Evolutionary conservation across 768 basidiomycete genomes (phyloP).

Genomic region (Mycena chlorophos): DNA sequence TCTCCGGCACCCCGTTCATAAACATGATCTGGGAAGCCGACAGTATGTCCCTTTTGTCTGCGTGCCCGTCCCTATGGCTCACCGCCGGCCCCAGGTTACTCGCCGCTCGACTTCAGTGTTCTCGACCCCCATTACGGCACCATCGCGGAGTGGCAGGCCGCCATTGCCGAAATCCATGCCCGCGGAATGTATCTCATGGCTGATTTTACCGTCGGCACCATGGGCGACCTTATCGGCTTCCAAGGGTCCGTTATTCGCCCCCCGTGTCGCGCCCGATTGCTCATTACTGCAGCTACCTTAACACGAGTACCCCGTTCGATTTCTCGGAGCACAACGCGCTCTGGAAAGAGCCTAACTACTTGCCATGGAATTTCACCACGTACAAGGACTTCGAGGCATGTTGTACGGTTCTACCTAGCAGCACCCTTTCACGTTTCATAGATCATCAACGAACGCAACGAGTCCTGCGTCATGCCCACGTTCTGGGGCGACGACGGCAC

Average conservation of each 20-base stretch:
- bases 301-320: constrained; percentile 76
- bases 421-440: constrained; percentile 29
- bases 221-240: constrained; percentile 86
- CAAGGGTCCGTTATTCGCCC: constrained; percentile 75
- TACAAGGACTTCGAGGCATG: constrained; percentile 81
- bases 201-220: constrained; percentile 93
- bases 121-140: constrained; percentile 93
- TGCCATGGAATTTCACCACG: constrained; percentile 83
- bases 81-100: constrained; percentile 64
- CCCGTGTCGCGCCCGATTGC: constrained; percentile 5
- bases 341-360: constrained; percentile 75
- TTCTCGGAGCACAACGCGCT: constrained; percentile 69
- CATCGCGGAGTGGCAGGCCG: constrained; percentile 71
- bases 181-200: constrained; percentile 90
- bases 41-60: constrained; percentile 54
- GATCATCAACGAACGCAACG: constrained; percentile 70
- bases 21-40: constrained; percentile 99
- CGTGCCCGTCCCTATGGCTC: constrained; percentile 3
- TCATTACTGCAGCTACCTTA: constrained; percentile 57
- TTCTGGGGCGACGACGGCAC: constrained; percentile 82
- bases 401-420: constrained; percentile 9
- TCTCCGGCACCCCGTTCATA: constrained; percentile 89
- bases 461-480: constrained; percentile 69
- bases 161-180: constrained; percentile 76
- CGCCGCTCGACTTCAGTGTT: constrained; percentile 87